These are phyloP conservation scores for Phytophthora colocasiae DNA, from an alignment of 352 stramenopile genomes.

Conservation along the genomic window DNA sequence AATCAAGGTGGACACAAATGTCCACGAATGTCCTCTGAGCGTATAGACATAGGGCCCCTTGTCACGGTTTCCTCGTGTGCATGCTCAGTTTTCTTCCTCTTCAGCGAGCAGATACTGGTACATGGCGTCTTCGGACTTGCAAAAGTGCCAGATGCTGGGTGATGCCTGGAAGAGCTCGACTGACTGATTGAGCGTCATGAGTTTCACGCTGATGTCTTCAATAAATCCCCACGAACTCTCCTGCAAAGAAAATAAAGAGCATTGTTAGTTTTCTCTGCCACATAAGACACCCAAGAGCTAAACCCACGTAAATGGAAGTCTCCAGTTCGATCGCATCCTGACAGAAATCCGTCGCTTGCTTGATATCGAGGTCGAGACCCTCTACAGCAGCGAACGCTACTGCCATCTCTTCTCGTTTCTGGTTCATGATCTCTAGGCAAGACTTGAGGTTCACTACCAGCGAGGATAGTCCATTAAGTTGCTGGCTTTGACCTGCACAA, in stretches of 20 bases:
- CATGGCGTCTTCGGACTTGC: conserved; percentile 81
- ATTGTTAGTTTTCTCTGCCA: conserved; percentile 15
- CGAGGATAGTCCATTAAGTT: conserved; percentile 76
- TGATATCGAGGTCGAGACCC: conserved; percentile 81
- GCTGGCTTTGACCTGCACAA: conserved; percentile 78
- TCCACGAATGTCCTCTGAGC: conserved; percentile 12
- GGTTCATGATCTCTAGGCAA: conserved; percentile 87
- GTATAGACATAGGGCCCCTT: neutral
- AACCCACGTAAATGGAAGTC: conserved; percentile 69
- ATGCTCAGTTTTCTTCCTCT: conserved; percentile 60
- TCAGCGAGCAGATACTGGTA: conserved; percentile 81
- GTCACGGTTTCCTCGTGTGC: neutral
- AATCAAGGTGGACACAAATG: conserved; percentile 26
- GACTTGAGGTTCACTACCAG: conserved; percentile 85
- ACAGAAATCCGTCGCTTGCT: conserved; percentile 82
- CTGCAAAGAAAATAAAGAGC: conserved; percentile 36
- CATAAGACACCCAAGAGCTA: neutral
- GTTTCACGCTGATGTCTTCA: conserved; percentile 76
- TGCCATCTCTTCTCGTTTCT: conserved; percentile 82
- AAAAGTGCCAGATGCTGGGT: conserved; percentile 85
- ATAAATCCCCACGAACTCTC: conserved; percentile 87
- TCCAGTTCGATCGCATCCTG: conserved; percentile 86
- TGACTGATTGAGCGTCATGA: conserved; percentile 67
- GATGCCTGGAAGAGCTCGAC: conserved; percentile 74
- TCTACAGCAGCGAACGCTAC: conserved; percentile 76